These are phyloP conservation scores for Canavalia ensiformis DNA, from an alignment of 306 rosid genomes.

Conservation along the genomic window DNA sequence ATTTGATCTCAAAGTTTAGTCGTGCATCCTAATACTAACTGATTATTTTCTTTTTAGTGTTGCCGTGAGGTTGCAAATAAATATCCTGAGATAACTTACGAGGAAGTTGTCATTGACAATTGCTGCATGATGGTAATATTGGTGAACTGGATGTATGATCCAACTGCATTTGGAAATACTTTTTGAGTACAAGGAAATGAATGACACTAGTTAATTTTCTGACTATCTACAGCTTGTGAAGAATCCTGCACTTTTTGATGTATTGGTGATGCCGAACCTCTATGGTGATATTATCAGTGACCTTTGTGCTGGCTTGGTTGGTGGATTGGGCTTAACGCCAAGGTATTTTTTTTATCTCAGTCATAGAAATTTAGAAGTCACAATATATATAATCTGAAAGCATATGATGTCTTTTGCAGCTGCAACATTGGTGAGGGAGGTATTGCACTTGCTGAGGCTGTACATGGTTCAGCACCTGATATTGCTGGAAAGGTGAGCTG, in stretches of 20 bases:
- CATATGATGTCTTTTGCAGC: constrained; percentile 56
- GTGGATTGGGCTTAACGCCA: constrained; percentile 99
- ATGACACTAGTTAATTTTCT: constrained; percentile 35
- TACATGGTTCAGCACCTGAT: constrained; percentile 99
- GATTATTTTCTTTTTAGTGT: constrained; percentile 66
- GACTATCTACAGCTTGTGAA: constrained; percentile 84
- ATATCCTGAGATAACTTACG: constrained; percentile 92
- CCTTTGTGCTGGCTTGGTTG: constrained; percentile 97
- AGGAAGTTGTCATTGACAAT: constrained; percentile 98
- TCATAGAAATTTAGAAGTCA: constrained; percentile 14
- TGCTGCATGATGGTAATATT: constrained; percentile 97
- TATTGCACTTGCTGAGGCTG: constrained; percentile 99
- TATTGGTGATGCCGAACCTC: constrained; percentile 98
- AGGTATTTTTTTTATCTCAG: constrained; percentile 58
- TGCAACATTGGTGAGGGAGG: constrained; percentile 99
- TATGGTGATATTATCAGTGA: constrained; percentile 99
- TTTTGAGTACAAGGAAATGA: constrained; percentile 37
- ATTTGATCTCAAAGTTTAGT: constrained; percentile 4
- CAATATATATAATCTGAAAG: constrained; percentile 47
- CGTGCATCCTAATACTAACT: constrained; percentile 19
- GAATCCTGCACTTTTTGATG: constrained; percentile 96
- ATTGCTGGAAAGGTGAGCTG: constrained; percentile 95
- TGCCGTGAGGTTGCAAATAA: constrained; percentile 99
- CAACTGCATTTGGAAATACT: constrained; percentile 40
- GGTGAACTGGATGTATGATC: constrained; percentile 31